These are phyloP conservation scores for Monosporascus sp. DNA, from an alignment of 2,329 filamentous ascomycete genomes.

Conservation along the genomic window DNA sequence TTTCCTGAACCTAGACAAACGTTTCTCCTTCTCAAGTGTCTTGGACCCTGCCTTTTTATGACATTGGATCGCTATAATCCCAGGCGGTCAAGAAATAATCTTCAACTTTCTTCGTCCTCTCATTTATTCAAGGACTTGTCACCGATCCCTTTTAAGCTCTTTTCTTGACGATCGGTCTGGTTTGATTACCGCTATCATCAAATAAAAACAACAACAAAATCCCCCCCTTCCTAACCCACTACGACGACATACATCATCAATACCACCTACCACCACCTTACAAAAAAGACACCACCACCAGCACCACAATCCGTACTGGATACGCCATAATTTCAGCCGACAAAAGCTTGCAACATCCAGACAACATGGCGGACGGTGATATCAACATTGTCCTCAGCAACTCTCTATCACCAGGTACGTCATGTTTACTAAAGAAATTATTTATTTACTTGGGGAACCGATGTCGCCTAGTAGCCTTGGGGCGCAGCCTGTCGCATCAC, in stretches of 20 bases:
- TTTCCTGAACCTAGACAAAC: constrained; percentile 15
- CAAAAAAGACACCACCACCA: not conserved
- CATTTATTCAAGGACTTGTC: not conserved
- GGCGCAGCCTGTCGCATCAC: not conserved
- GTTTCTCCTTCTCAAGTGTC: constrained; percentile 7
- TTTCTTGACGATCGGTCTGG: not conserved
- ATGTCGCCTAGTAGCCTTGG: constrained; percentile 8
- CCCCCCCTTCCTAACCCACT: not conserved
- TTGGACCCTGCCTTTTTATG: not conserved
- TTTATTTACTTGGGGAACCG: not conserved
- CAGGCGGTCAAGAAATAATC: not conserved
- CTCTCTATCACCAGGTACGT: constrained; percentile 89
- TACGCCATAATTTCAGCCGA: constrained; percentile 3
- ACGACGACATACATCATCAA: not conserved
- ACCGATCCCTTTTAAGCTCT: not conserved
- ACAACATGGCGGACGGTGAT: constrained; percentile 67
- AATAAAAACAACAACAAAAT: not conserved
- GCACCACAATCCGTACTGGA: constrained; percentile 6
- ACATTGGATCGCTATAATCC: not conserved
- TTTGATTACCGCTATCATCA: not conserved
- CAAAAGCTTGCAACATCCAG: constrained; percentile 20
- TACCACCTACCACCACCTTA: not conserved
- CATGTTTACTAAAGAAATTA: constrained; percentile 2
- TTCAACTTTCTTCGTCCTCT: not conserved
- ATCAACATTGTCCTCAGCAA: constrained; percentile 97